phyloP scores from a whole-genome alignment of 2,329 filamentous ascomycete species.

The Claviceps monticola region DNA sequence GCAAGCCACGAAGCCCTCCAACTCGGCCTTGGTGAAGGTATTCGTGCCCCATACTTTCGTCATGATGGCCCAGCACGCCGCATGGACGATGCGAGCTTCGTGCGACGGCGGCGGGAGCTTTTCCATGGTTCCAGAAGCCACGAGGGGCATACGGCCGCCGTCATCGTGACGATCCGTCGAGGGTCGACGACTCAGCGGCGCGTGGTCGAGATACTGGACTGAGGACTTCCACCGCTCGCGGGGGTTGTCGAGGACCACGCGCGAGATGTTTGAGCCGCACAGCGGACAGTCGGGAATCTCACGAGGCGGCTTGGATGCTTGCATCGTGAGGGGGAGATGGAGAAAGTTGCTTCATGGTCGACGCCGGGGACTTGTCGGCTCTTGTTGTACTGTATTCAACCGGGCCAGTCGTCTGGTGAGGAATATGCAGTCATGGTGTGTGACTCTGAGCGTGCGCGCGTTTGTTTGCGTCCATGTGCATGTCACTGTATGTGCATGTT shows the following conservation, averaged over 20 bases:
- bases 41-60: constrained; percentile 2
- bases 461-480: too few relatives aligned
- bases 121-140: constrained; percentile 1
- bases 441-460: too few relatives aligned
- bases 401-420: too few relatives aligned
- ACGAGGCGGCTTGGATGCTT: background rate
- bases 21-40: constrained; percentile 4
- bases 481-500: background rate
- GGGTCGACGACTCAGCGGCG: background rate
- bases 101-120: background rate
- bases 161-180: background rate
- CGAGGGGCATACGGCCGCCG: constrained; percentile 1
- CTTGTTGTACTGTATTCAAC: too few relatives aligned
- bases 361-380: too few relatives aligned
- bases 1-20: constrained; percentile 6
- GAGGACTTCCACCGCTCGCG: constrained; percentile 6
- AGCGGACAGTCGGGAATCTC: constrained; percentile 2
- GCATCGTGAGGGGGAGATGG: background rate
- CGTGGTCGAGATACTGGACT: constrained; percentile 3
- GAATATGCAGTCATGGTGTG: too few relatives aligned
- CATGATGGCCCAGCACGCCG: constrained; percentile 6
- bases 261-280: constrained; percentile 5
- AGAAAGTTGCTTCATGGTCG: too few relatives aligned
- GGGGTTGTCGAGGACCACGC: background rate
- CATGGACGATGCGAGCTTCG: constrained; percentile 5